A percentile compares a stretch with the other conserved stretches of the same genome.
Conservation (phyloP, 2,329 filamentous ascomycete genomes). For the Sclerotinia spermophila region DNA sequence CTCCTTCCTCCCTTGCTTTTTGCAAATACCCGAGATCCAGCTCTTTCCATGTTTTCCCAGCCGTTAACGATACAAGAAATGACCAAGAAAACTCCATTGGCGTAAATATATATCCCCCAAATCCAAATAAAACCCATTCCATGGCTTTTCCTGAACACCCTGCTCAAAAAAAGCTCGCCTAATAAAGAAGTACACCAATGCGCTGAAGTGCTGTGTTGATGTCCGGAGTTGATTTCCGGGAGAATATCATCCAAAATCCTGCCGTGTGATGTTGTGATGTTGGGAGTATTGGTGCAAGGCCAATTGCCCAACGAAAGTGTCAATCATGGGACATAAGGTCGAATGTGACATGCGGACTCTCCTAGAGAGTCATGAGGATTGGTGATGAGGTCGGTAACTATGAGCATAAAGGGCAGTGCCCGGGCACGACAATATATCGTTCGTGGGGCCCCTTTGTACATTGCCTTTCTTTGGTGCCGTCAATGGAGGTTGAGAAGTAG, state of each 20-base stretch:
- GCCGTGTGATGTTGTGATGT: not conserved
- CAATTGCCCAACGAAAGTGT: not conserved
- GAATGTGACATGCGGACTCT: not conserved
- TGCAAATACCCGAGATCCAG: conserved; percentile 8
- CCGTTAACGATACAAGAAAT: not conserved
- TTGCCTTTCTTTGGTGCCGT: conserved; percentile 56
- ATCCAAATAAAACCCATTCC: conserved; percentile 2
- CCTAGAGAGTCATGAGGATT: not conserved
- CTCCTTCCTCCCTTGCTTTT: conserved; percentile 8
- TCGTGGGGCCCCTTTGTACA: conserved; percentile 67
- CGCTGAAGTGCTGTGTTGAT: not conserved
- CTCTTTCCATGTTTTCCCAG: not conserved
- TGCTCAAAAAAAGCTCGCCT: conserved; percentile 1
- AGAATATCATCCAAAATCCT: not conserved
- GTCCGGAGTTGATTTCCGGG: not conserved
- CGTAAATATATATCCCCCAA: not conserved
- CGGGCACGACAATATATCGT: conserved; percentile 67
- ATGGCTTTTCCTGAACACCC: not conserved
- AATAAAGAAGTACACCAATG: not conserved
- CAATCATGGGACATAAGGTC: not conserved
- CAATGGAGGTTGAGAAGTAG: conserved; percentile 66
- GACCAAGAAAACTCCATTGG: not conserved
- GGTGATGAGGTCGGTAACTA: conserved; percentile 11
- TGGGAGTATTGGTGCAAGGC: not conserved
- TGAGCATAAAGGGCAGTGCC: conserved; percentile 54